phyloP scores from a whole-genome alignment of 257 asterid genomes.

The Thymus quinquecostatus region DNA sequence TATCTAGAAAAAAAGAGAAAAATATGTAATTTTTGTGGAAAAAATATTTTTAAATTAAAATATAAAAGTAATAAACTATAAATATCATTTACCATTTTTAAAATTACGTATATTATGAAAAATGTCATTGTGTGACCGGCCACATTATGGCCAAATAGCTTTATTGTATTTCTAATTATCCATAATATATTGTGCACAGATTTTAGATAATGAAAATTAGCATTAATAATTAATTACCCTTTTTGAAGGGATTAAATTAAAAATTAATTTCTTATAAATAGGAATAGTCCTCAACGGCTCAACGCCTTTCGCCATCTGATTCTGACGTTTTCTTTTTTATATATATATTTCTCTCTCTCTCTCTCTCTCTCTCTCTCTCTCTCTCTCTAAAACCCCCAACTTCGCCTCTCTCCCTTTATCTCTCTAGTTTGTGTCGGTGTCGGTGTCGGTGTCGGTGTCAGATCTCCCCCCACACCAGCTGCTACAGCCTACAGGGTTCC shows the following conservation, averaged over 20 bases:
- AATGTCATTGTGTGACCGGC: no score
- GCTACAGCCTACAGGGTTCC: constrained; percentile 40
- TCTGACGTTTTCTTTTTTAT: background rate
- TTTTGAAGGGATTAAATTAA: background rate
- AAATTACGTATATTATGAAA: no score
- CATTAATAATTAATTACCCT: background rate
- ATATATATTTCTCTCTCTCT: constrained; percentile 1
- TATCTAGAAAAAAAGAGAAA: no score
- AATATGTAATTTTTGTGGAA: no score
- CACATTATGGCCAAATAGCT: no score
- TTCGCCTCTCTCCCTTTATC: constrained; percentile 25
- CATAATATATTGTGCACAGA: background rate
- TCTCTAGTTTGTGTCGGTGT: constrained; percentile 57
- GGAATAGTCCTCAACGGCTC: constrained; percentile 9
- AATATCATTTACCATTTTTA: no score
- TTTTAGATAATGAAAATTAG: background rate
- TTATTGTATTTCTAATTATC: no score
- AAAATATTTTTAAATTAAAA: no score
- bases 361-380: constrained; percentile 8
- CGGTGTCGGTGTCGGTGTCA: constrained; percentile 47
- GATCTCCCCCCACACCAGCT: constrained; percentile 46
- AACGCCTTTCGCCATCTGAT: background rate
- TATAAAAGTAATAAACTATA: no score
- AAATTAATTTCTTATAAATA: background rate
- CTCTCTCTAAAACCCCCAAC: constrained; percentile 33